Evolutionary conservation across 257 asterid genomes (phyloP).

Genomic region (Nicotiana paniculata): DNA sequence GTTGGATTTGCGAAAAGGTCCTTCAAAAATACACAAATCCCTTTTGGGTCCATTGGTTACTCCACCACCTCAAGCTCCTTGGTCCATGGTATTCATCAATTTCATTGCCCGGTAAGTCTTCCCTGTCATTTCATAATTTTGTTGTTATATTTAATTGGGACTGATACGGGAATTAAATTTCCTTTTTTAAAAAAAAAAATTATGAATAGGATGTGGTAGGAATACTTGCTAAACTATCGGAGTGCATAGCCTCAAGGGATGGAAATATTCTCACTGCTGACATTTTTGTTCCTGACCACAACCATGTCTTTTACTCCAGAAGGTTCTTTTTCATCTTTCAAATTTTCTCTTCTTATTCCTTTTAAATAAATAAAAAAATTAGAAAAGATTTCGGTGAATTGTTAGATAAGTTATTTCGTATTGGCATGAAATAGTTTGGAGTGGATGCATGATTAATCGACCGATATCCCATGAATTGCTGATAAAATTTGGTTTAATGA

Average conservation of each 20-base stretch:
- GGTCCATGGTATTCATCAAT: constrained; percentile 9
- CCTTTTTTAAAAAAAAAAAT: neutral
- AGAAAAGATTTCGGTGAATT: neutral
- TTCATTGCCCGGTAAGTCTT: constrained; percentile 11
- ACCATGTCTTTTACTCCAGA: constrained; percentile 79
- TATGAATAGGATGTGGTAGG: constrained; percentile 74
- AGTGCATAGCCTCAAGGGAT: constrained; percentile 85
- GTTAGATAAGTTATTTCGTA: neutral
- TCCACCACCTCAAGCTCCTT: neutral
- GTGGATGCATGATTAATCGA: neutral
- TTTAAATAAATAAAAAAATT: no score
- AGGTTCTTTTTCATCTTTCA: constrained; percentile 35
- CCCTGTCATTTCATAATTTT: neutral
- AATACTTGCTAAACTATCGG: constrained; percentile 79
- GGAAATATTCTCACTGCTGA: constrained; percentile 91
- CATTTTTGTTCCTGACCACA: constrained; percentile 80
- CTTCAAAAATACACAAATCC: neutral
- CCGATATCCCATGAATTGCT: neutral
- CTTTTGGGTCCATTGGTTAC: neutral
- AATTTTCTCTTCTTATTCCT: neutral
- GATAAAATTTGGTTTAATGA: neutral
- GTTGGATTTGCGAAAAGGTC: neutral
- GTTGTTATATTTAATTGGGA: neutral
- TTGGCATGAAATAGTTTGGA: neutral
- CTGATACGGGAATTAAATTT: neutral